Conservation (phyloP, 2,329 filamentous ascomycete species). For the Thelonectria blattea region DNA sequence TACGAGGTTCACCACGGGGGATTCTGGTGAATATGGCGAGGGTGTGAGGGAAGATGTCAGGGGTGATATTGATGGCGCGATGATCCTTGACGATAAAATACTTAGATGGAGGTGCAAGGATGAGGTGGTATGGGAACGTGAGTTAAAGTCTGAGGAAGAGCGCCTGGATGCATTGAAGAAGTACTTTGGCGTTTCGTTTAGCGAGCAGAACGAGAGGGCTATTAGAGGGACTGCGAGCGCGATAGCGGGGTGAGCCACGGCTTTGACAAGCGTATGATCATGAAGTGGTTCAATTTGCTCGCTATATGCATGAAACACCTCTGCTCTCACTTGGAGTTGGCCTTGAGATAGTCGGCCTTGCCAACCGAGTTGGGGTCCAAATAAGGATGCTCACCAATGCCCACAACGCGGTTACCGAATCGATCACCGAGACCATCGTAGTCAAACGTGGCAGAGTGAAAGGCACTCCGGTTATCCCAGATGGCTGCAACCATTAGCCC, state of each 20-base stretch:
- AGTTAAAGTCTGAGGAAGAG: background rate
- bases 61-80: background rate
- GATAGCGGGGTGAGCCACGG: background rate
- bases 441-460: constrained; percentile 61
- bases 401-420: constrained; percentile 56
- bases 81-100: background rate
- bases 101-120: background rate
- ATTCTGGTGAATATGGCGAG: background rate
- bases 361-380: constrained; percentile 14
- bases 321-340: too few species aligned
- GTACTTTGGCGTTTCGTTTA: background rate
- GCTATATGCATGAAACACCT: too few species aligned
- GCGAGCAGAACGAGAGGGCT: background rate
- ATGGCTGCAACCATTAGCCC: constrained; percentile 47
- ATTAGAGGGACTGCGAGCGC: background rate
- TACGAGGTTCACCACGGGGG: constrained; percentile 8
- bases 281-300: too few species aligned
- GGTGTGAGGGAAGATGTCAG: background rate
- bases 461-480: constrained; percentile 64
- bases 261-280: too few species aligned
- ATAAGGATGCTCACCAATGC: constrained; percentile 49
- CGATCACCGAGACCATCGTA: constrained; percentile 55
- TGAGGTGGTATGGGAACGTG: background rate
- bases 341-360: constrained; percentile 9
- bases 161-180: background rate